A percentile compares a stretch with the other conserved stretches of the same genome.
Evolutionary conservation across 1,284 basidiomycete species (phyloP).

Genomic region (Ganoderma lingzhi): DNA sequence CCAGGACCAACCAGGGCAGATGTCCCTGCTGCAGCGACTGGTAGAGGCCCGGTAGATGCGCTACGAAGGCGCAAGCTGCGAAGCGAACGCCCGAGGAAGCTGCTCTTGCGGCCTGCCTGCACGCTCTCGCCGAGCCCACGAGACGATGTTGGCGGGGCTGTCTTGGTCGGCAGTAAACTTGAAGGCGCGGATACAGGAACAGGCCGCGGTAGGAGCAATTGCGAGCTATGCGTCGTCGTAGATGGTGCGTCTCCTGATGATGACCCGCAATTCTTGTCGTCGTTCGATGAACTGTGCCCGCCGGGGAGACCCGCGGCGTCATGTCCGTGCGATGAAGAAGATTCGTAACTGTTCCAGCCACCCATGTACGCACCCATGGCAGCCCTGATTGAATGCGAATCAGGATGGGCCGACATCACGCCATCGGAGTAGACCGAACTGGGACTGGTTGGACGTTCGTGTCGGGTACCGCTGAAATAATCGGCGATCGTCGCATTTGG

Average conservation of each 20-base stretch:
- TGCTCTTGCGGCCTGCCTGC: conserved; percentile 23
- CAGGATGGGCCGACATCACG: not conserved
- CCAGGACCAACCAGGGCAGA: conserved; percentile 12
- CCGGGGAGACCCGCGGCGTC: conserved; percentile 24
- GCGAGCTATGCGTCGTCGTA: conserved; percentile 21
- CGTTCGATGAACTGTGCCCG: conserved; percentile 27
- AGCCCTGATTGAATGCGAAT: conserved; percentile 15
- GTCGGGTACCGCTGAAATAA: conserved; percentile 3
- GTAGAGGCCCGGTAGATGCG: conserved; percentile 16
- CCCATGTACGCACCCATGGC: not conserved
- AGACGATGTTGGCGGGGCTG: conserved; percentile 33
- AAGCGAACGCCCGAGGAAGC: conserved; percentile 34
- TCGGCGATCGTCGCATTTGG: conserved; percentile 9
- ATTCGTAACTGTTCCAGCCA: conserved; percentile 21
- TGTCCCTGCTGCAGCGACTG: not conserved
- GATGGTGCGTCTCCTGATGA: conserved; percentile 22
- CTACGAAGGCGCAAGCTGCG: conserved; percentile 32
- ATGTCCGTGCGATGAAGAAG: conserved; percentile 26
- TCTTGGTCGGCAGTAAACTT: conserved; percentile 37
- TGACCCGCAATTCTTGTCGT: conserved; percentile 24
- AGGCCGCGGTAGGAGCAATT: conserved; percentile 20
- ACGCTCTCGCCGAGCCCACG: conserved; percentile 22
- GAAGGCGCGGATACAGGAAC: conserved; percentile 29
- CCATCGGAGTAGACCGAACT: conserved; percentile 28
- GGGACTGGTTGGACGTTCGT: conserved; percentile 23